Evolutionary conservation across 2,329 filamentous ascomycete genomes (phyloP).

Genomic region (Aspergillus spinulosporus): DNA sequence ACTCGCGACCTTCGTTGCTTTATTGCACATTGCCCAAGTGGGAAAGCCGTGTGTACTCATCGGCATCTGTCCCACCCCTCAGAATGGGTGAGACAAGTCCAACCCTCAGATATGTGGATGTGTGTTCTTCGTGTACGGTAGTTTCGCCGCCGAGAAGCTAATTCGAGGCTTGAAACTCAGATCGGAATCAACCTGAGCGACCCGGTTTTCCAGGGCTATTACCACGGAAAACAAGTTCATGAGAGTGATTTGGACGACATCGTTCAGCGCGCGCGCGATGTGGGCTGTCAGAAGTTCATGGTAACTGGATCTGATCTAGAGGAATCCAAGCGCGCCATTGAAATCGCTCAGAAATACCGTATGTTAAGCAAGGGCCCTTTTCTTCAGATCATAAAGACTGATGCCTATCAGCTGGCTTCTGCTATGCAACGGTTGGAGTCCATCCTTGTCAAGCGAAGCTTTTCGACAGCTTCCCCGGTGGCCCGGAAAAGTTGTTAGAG

Average conservation of each 20-base stretch:
- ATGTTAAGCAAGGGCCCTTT: slow-evolving; percentile 36
- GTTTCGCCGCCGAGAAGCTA: slow-evolving; percentile 13
- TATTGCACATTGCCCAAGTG: slow-evolving; percentile 11
- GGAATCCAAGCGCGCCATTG: slow-evolving; percentile 73
- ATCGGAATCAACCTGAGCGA: slow-evolving; percentile 96
- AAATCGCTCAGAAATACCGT: slow-evolving; percentile 74
- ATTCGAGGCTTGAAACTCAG: slow-evolving; percentile 39
- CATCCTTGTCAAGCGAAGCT: slow-evolving; percentile 85
- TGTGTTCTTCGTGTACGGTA: slow-evolving; percentile 28
- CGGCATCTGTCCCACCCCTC: slow-evolving; percentile 5
- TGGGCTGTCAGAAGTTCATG: slow-evolving; percentile 86
- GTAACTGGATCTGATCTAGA: slow-evolving; percentile 85
- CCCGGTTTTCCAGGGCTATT: slow-evolving; percentile 79
- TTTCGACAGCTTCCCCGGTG: slow-evolving; percentile 63
- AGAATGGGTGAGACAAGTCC: slow-evolving; percentile 39
- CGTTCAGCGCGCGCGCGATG: slow-evolving; percentile 71
- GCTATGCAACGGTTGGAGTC: slow-evolving; percentile 89
- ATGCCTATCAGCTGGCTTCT: slow-evolving; percentile 63
- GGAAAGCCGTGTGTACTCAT: slow-evolving; percentile 16
- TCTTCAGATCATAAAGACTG: slow-evolving; percentile 16
- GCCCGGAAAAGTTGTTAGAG: slow-evolving; percentile 49
- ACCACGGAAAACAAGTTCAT: slow-evolving; percentile 71
- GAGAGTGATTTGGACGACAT: slow-evolving; percentile 59
- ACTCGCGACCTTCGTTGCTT: slow-evolving; percentile 1
- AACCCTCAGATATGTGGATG: slow-evolving; percentile 50